Percentiles rank a stretch among this genome's conserved stretches.
These are phyloP conservation scores for Plenodomus tracheiphilus DNA, from an alignment of 2,329 filamentous ascomycete genomes.

Conservation along the genomic window DNA sequence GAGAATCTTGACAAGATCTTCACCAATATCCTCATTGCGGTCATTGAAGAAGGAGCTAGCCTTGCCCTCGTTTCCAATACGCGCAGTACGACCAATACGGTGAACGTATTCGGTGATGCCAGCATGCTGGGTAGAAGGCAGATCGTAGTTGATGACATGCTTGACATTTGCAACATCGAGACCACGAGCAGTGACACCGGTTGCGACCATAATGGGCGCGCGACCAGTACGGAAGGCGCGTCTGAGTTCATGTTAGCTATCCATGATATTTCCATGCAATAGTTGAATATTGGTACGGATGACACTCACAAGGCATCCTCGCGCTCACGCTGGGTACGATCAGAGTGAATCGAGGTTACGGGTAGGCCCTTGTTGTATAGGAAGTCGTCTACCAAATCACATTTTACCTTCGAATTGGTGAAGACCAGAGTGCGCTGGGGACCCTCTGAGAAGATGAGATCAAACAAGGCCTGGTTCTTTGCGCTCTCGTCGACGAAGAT, in stretches of 20 bases:
- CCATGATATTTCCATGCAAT: neutral
- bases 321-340: slow-evolving; percentile 86
- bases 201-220: slow-evolving; percentile 80
- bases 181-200: slow-evolving; percentile 83
- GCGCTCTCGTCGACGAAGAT: slow-evolving; percentile 65
- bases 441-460: slow-evolving; percentile 70
- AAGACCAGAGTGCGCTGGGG: slow-evolving; percentile 86
- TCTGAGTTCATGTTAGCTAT: slow-evolving; percentile 38
- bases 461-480: slow-evolving; percentile 73
- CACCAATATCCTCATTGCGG: slow-evolving; percentile 71
- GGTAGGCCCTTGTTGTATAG: slow-evolving; percentile 80
- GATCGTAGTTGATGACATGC: slow-evolving; percentile 92
- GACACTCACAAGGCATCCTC: slow-evolving; percentile 85
- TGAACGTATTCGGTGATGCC: slow-evolving; percentile 94
- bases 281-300: too few species aligned
- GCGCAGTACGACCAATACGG: slow-evolving; percentile 92
- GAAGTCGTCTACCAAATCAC: slow-evolving; percentile 85
- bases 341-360: slow-evolving; percentile 83
- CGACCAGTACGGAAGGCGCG: slow-evolving; percentile 77
- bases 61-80: slow-evolving; percentile 83
- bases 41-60: slow-evolving; percentile 90
- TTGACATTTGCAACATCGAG: slow-evolving; percentile 85
- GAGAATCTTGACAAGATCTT: slow-evolving; percentile 77
- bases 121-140: slow-evolving; percentile 74
- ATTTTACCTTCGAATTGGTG: slow-evolving; percentile 76